Base-by-base conservation (phyloP, 257 asterid species). In the Prunella vulgaris region DNA sequence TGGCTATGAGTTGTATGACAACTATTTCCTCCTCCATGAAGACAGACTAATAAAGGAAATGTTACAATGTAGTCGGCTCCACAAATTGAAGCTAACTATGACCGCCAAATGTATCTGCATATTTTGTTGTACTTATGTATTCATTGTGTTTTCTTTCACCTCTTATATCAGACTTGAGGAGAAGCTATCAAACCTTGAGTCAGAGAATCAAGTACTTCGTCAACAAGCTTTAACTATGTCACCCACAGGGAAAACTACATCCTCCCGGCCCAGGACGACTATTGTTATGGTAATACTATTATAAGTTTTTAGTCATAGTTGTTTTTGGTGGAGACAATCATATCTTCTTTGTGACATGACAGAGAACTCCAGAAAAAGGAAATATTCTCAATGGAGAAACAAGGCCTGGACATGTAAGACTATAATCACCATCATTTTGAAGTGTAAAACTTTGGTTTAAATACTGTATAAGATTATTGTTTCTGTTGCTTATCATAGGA, bases 131-230 rank as follows among this genome's bases (percentile, higher is more conserved):
- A 51, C 70, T 44, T 49, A 48, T 14, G 49, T 28, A 60, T 49
- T 27, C 10, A 66, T 61, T 20, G 59, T 72, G 77, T 68, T 60
- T n/a, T 49, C 17, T 68, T 76, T 70, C 46, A 46, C 71, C 64
- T 70, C 69, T 72, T 74, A 30, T 80, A 71, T 79, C 86, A 94
- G 99, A 77, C 86, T 91, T 80, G 97, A 94, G 83, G 99, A 94
- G 86, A 94, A 91, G 84, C 88, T 94, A 44, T 86, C 93, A 21
- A 94, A 94, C 73, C 83, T 77, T 64, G 99, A 94, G 75, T 94
- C 99, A 13, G 99, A 94, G 83, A 94, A 89, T 77, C 99, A 94
- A 89, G 93, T 94, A 54, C 92, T 94, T 75, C 96, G 99, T 78
- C 97, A 94, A 76, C 97, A 89, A 83, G 96, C 99, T 70, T 81